phyloP scores from a whole-genome alignment of 148 eudicot genomes.

The Salicornia ramosissima region DNA sequence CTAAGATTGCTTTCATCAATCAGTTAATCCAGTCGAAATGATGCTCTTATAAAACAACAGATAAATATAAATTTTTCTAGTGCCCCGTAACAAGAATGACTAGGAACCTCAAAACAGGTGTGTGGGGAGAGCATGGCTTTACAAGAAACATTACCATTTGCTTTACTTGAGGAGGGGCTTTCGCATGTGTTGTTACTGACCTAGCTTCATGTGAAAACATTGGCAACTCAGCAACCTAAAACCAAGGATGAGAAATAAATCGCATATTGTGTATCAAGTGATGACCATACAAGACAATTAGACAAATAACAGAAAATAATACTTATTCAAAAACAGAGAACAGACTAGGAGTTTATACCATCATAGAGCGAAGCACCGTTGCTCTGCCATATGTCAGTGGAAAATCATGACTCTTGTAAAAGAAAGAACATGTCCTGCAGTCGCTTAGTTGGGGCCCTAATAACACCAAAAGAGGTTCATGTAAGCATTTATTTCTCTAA shows the following conservation, averaged over 20 bases:
- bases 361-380: slow-evolving; percentile 29
- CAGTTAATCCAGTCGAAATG: not conserved
- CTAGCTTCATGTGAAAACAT: slow-evolving; percentile 37
- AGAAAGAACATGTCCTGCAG: slow-evolving; percentile 31
- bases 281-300: slow-evolving; percentile 6
- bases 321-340: not conserved
- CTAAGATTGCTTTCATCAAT: not conserved
- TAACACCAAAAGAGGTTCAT: slow-evolving; percentile 11
- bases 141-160: slow-evolving; percentile 43
- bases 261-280: not conserved
- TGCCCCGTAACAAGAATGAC: too few species aligned
- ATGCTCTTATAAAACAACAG: not conserved
- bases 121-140: not conserved
- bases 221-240: slow-evolving; percentile 45
- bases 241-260: slow-evolving; percentile 9
- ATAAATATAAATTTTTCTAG: too few species aligned
- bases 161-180: slow-evolving; percentile 58
- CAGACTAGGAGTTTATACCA: slow-evolving; percentile 35
- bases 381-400: slow-evolving; percentile 35
- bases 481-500: slow-evolving; percentile 6
- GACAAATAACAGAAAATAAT: slow-evolving; percentile 7
- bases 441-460: slow-evolving; percentile 28
- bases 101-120: too few species aligned
- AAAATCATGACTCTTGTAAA: slow-evolving; percentile 32
- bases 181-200: slow-evolving; percentile 45